Percentiles rank a stretch among this genome's conserved stretches.
These are phyloP conservation scores for Aspergillus mulundensis DNA, from an alignment of 495 filamentous ascomycete species.

Conservation along the genomic window DNA sequence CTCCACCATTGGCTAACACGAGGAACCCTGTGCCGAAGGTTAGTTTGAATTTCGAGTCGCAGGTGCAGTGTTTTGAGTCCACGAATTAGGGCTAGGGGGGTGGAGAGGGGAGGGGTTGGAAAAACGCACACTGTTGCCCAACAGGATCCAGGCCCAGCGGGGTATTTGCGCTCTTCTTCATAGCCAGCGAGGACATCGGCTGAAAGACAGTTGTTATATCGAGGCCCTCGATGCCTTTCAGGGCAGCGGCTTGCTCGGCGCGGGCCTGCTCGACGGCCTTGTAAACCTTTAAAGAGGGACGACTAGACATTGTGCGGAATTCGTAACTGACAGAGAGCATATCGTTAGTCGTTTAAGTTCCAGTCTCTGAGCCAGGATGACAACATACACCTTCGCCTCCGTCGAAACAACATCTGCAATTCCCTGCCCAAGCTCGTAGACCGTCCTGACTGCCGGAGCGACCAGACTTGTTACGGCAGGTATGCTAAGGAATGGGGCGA, in stretches of 20 bases:
- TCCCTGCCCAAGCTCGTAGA: conserved; percentile 39
- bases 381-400: background rate
- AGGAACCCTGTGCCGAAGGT: background rate
- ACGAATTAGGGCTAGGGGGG: background rate
- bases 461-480: conserved; percentile 18
- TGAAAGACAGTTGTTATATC: conserved; percentile 7
- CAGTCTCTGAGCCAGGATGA: no score
- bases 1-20: no score
- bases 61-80: no score
- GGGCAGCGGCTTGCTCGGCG: background rate
- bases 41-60: background rate
- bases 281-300: conserved; percentile 37
- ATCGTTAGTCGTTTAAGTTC: no score
- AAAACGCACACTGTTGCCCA: conserved; percentile 7
- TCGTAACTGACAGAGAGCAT: background rate
- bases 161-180: background rate
- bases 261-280: conserved; percentile 26
- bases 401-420: conserved; percentile 25
- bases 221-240: background rate
- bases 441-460: conserved; percentile 34
- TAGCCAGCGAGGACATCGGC: conserved; percentile 6
- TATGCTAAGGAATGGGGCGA: conserved; percentile 37
- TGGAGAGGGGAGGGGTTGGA: background rate
- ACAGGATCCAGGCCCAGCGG: conserved; percentile 3
- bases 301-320: conserved; percentile 25